phyloP scores from a whole-genome alignment of 2,329 filamentous ascomycete genomes.

The Penicillium sp. region DNA sequence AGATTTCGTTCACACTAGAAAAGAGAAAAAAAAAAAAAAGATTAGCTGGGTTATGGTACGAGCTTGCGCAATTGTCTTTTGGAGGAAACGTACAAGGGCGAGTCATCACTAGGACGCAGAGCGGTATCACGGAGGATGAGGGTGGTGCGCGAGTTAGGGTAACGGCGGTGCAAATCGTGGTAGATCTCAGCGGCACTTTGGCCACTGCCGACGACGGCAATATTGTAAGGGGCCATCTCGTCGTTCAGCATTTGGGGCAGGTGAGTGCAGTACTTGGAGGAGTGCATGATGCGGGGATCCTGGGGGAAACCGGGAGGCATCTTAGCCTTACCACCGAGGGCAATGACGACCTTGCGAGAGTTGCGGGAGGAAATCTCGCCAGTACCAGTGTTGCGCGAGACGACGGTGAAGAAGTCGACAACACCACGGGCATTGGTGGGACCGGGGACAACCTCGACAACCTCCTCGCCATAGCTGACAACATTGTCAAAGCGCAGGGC shows the following conservation, averaged over 20 bases:
- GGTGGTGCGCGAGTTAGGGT: conserved; percentile 74
- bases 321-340: conserved; percentile 64
- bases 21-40: not conserved
- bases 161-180: conserved; percentile 76
- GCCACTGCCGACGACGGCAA: conserved; percentile 83
- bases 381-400: conserved; percentile 58
- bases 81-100: conserved; percentile 70
- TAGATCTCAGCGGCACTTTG: conserved; percentile 96
- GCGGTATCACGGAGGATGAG: conserved; percentile 81
- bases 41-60: conserved; percentile 3
- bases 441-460: conserved; percentile 66
- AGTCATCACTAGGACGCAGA: conserved; percentile 87
- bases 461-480: conserved; percentile 75
- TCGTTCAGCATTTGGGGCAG: conserved; percentile 41
- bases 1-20: conserved; percentile 84
- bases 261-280: conserved; percentile 70
- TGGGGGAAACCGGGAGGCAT: conserved; percentile 69
- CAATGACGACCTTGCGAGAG: conserved; percentile 58
- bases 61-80: not conserved
- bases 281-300: conserved; percentile 75
- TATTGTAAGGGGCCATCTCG: conserved; percentile 54
- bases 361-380: conserved; percentile 40
- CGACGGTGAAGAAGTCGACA: conserved; percentile 65
- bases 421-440: conserved; percentile 46
- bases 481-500: conserved; percentile 71